These are phyloP conservation scores for Moricandia arvensis DNA, from an alignment of 345 rosid species.

Conservation along the genomic window DNA sequence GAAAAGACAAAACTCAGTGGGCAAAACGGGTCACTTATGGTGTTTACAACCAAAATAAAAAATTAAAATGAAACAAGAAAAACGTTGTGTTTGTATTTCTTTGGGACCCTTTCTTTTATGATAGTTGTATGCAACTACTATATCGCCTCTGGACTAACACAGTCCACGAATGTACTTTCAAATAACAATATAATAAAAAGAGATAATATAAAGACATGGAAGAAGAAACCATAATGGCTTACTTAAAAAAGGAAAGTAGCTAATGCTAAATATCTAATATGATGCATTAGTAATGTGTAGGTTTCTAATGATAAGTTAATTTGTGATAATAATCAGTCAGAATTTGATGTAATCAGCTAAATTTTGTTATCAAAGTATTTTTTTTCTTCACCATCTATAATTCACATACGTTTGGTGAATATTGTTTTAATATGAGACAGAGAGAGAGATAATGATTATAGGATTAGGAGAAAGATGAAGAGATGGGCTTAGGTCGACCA, in stretches of 20 bases:
- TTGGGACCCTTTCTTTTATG: slow-evolving; percentile 21
- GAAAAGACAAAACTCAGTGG: slow-evolving; percentile 39
- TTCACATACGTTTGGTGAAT: background rate
- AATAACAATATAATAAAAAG: background rate
- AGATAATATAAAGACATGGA: slow-evolving; percentile 13
- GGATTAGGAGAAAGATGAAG: slow-evolving; percentile 46
- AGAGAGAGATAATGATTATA: slow-evolving; percentile 5
- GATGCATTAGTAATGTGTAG: background rate
- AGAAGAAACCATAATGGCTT: background rate
- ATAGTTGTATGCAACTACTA: slow-evolving; percentile 36
- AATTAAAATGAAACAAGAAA: background rate
- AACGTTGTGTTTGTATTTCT: slow-evolving; percentile 28
- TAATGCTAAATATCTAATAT: background rate
- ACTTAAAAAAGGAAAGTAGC: background rate
- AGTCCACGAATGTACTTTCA: slow-evolving; percentile 31
- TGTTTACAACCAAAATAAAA: slow-evolving; percentile 5
- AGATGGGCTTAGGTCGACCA: slow-evolving; percentile 91
- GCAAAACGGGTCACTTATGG: slow-evolving; percentile 28
- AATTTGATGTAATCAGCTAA: no score
- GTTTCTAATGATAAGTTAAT: no score
- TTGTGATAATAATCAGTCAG: no score
- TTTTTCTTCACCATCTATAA: no score
- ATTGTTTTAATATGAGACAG: background rate
- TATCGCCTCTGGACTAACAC: slow-evolving; percentile 24
- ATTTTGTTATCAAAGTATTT: no score